Base-by-base conservation (phyloP, 2,329 filamentous ascomycete genomes). In the Claviceps sorghi region DNA sequence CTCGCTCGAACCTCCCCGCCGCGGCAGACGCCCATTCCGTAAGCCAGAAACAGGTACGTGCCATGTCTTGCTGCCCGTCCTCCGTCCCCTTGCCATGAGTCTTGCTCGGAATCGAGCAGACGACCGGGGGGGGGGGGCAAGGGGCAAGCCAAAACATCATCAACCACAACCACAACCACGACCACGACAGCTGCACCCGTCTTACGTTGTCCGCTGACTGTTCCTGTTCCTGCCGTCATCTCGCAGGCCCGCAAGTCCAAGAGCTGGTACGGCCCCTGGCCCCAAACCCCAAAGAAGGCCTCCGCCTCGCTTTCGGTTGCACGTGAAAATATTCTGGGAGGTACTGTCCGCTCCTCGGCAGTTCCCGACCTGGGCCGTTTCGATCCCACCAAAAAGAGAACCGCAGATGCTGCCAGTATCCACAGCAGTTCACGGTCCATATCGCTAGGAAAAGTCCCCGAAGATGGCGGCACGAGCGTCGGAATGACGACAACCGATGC, bases 201-300 rank as follows among this genome's bases (percentile, higher is more conserved):
- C n/a, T n/a, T n/a, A n/a, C n/a, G n/a, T n/a, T n/a, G n/a, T n/a
- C n/a, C n/a, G n/a, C n/a, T n/a, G n/a, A n/a, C n/a, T n/a, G n/a
- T n/a, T n/a, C n/a, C n/a, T n/a, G n/a, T 7, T 22, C 41, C 15
- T 47, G 17, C 22, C 48, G 22, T 32, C 46, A 22, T 36, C 21
- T 21, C 43, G 21, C 58, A 79, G 76, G 64, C 74, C 40, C 72
- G 70, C 54, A 79, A 79, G 60, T 65, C 72, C 9, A 69, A 69
- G 48, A 82, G 78, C 62, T 83, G 79, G 80, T 83, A 83, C 62
- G 77, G 78, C 51, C 78, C 79, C 19, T 82, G 77, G 77, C 75
- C 78, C 19, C 70, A 75, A 55, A 62, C 66, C 36, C 68, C 74
- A 32, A 83, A 80, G 32, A 83, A 83, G 60, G 76, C 79, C 7